Base-by-base conservation (phyloP, 2,329 filamentous ascomycete genomes). In the Ceratocystis alfenasii region DNA sequence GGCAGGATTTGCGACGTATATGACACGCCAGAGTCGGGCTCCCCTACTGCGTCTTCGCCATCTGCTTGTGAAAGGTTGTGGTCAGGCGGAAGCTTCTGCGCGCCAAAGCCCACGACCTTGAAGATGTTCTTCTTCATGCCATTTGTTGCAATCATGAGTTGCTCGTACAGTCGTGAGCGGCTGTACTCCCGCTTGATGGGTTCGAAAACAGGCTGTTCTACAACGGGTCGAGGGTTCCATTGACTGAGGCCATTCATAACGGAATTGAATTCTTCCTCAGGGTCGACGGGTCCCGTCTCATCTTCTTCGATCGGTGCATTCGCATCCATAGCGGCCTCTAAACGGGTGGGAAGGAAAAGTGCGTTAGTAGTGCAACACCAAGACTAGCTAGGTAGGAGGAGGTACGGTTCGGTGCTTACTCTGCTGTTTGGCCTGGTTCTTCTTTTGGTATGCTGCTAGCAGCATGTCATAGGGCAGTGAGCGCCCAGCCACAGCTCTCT, bases 391-490 rank as follows among this genome's bases (percentile, higher is more conserved):
- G 28, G 3, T 5, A 28, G 28, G 28, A 28, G 2, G 10, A 1
- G 8, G 15, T 22, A 22, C 1, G 12, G n/a, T 33, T 33, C 8
- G 25, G n/a, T 25, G 46, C 87, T 77, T 80, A 92, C 90, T 95
- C 76, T 97, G 94, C 78, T 96, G 90, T 73, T 96, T 95, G 25
- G 94, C 94, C 75, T 97, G 94, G 72, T 99, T 99, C 80, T 96
- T 97, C 81, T 97, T 96, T 75, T 94, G 89, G 72, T 94, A 94
- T 6, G 88, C 87, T 15, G 88, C 86, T 46, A 96, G 81, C 48
- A 96, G 79, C 87, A 95, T 94, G 74, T 96, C 91, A 73, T 96
- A 96, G 1, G 92, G 92, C 68, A 95, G 77, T 57, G 89, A 94
- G 68, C 92, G 82, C 0, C 92, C 92, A 4, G 90, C 88, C 2